phyloP scores from a whole-genome alignment of 2,329 filamentous ascomycete species.

The Sordariomycetes sp. region DNA sequence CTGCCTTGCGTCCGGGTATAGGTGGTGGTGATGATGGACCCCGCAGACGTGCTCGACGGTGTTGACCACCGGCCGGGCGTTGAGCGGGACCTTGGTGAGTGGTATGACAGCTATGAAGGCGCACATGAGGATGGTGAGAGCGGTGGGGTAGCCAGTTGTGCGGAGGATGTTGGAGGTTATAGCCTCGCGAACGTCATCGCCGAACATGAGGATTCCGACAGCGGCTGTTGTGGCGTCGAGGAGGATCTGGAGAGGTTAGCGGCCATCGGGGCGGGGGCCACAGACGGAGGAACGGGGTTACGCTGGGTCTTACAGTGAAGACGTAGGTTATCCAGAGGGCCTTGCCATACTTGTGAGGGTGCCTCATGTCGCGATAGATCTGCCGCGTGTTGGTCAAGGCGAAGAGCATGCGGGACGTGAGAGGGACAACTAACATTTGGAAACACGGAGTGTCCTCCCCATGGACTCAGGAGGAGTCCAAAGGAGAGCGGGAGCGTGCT shows the following conservation, averaged over 20 bases:
- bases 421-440: conserved; percentile 51
- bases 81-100: conserved; percentile 87
- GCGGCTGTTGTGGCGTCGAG: conserved; percentile 74
- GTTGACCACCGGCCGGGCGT: conserved; percentile 74
- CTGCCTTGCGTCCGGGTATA: conserved; percentile 18
- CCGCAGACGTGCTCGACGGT: conserved; percentile 73
- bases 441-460: conserved; percentile 56
- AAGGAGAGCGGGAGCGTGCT: conserved; percentile 75
- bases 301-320: conserved; percentile 52
- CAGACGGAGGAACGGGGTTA: background rate
- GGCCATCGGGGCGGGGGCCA: background rate
- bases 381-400: conserved; percentile 11
- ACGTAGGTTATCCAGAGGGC: conserved; percentile 70
- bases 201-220: conserved; percentile 87
- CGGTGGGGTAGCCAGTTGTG: conserved; percentile 58
- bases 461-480: conserved; percentile 72
- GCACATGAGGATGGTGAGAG: conserved; percentile 66
- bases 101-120: conserved; percentile 86
- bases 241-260: conserved; percentile 39
- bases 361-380: conserved; percentile 51
- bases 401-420: background rate
- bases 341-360: conserved; percentile 68
- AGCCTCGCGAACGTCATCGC: conserved; percentile 74
- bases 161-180: conserved; percentile 82
- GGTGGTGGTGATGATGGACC: conserved; percentile 36